Evolutionary conservation across 495 filamentous ascomycete species (phyloP).

Genomic region (Beverwykella pulmonaria): DNA sequence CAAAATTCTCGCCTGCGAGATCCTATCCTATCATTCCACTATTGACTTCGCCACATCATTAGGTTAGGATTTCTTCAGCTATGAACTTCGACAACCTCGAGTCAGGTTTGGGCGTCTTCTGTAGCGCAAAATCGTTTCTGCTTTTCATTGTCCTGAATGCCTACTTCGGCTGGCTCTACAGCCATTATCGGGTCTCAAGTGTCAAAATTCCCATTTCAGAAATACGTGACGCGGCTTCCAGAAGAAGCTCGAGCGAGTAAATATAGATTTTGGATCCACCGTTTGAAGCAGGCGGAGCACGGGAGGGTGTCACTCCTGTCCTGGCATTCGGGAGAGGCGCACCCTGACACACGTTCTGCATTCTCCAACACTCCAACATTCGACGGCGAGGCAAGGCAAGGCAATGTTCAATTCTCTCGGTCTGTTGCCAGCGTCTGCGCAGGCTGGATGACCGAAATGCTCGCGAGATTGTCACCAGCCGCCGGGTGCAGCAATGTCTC

Average conservation of each 20-base stretch:
- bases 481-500: background rate
- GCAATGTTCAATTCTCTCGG: background rate
- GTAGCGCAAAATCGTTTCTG: too few species aligned
- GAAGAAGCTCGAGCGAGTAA: background rate
- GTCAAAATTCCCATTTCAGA: background rate
- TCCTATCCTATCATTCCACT: too few species aligned
- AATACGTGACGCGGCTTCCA: background rate
- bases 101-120: too few species aligned
- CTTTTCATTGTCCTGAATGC: too few species aligned
- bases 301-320: background rate
- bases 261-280: background rate
- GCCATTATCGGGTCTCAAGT: background rate
- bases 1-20: too few species aligned
- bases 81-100: too few species aligned
- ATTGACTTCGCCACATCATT: too few species aligned
- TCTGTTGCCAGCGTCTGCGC: background rate
- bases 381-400: too few species aligned
- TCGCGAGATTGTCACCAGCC: background rate
- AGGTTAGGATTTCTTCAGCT: too few species aligned
- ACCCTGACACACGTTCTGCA: background rate
- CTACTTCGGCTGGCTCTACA: background rate
- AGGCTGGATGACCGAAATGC: background rate
- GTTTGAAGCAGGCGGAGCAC: background rate
- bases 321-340: background rate
- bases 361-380: background rate